Percentiles rank a stretch among this genome's conserved stretches.
These are phyloP conservation scores for Ustilago curta DNA, from an alignment of 1,284 basidiomycete genomes.

Conservation along the genomic window DNA sequence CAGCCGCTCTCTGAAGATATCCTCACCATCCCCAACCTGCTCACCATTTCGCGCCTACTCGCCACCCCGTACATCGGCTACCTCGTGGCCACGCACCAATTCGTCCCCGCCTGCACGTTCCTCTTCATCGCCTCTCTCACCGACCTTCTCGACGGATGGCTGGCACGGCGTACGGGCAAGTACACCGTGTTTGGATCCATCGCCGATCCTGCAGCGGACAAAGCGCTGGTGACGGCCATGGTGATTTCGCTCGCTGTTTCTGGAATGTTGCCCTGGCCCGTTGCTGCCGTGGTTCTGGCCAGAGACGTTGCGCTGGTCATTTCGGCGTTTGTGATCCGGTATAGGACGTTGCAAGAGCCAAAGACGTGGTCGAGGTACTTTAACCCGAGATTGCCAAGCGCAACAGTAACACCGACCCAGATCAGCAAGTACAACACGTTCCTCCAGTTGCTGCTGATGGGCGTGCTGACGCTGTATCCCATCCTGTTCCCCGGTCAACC, in stretches of 20 bases:
- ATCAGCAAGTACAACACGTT: slow-evolving; percentile 81
- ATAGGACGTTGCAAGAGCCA: slow-evolving; percentile 85
- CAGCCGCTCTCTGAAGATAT: slow-evolving; percentile 79
- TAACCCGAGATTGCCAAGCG: slow-evolving; percentile 93
- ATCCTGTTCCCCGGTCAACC: slow-evolving; percentile 73
- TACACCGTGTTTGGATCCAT: slow-evolving; percentile 89
- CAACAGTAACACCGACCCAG: slow-evolving; percentile 87
- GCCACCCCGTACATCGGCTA: slow-evolving; percentile 91
- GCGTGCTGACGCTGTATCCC: slow-evolving; percentile 84
- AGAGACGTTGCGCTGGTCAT: slow-evolving; percentile 87
- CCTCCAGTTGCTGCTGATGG: slow-evolving; percentile 90
- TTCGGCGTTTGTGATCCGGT: slow-evolving; percentile 94
- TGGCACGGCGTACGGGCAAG: slow-evolving; percentile 82
- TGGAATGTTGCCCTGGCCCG: slow-evolving; percentile 83
- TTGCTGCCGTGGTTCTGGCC: slow-evolving; percentile 87
- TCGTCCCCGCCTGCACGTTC: slow-evolving; percentile 81
- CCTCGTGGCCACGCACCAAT: slow-evolving; percentile 87
- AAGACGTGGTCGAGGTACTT: slow-evolving; percentile 93
- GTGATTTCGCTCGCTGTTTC: slow-evolving; percentile 86
- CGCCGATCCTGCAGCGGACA: slow-evolving; percentile 96
- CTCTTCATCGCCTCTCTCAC: slow-evolving; percentile 89
- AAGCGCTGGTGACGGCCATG: slow-evolving; percentile 92
- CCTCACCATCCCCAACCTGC: slow-evolving; percentile 91
- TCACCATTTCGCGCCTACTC: slow-evolving; percentile 86
- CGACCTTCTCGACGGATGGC: slow-evolving; percentile 89